Conservation (phyloP, 805 yeast species). For the Candida krabiensis region DNA sequence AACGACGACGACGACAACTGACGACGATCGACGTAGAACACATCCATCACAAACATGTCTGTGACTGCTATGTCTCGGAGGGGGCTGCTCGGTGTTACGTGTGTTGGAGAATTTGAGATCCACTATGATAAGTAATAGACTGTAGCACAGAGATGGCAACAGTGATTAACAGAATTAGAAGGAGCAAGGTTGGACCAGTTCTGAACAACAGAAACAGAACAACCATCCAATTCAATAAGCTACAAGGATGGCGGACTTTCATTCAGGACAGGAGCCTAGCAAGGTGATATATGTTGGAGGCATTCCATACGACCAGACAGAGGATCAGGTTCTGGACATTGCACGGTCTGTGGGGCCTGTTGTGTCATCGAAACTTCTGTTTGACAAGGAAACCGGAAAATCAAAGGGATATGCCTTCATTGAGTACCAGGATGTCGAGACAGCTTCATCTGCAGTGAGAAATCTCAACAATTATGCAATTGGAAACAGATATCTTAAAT, state of each 20-base stretch:
- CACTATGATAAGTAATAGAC: too few relatives aligned
- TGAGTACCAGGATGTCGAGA: conserved; percentile 77
- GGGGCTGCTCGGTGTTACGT: too few relatives aligned
- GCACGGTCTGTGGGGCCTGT: conserved; percentile 91
- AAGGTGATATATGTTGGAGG: conserved; percentile 74
- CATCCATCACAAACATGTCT: too few relatives aligned
- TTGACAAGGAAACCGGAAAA: conserved; percentile 86
- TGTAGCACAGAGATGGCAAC: too few relatives aligned
- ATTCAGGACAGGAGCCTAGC: conserved; percentile 27
- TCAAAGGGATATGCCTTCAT: conserved; percentile 91
- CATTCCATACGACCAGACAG: conserved; percentile 91
- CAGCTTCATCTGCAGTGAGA: conserved; percentile 88
- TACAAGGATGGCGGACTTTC: conserved; percentile 10
- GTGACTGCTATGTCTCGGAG: too few relatives aligned
- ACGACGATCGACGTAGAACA: conserved; percentile 7
- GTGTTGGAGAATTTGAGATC: too few relatives aligned
- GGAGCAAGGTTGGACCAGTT: too few relatives aligned
- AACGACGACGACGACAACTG: neutral
- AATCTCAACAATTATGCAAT: conserved; percentile 78
- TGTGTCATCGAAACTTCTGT: conserved; percentile 66
- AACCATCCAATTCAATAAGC: too few relatives aligned
- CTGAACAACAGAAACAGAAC: too few relatives aligned
- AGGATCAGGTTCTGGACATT: conserved; percentile 82
- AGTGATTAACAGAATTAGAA: too few relatives aligned
- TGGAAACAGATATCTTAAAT: conserved; percentile 69